A percentile compares a stretch with the other conserved stretches of the same genome.
phyloP scores from a whole-genome alignment of 805 yeast genomes.

The Cyberlindnera veronae region DNA sequence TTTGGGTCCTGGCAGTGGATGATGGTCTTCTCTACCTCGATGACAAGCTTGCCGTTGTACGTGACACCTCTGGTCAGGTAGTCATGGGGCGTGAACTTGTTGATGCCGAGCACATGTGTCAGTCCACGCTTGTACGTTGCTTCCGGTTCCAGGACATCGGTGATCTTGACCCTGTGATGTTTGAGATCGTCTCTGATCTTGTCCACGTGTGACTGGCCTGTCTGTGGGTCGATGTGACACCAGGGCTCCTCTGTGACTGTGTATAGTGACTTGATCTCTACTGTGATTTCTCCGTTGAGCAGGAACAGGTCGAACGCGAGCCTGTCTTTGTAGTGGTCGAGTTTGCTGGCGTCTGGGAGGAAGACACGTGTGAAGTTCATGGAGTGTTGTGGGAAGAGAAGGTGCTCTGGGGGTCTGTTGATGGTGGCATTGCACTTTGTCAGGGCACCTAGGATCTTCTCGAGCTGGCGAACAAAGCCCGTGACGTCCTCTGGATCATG shows the following conservation, averaged over 20 bases:
- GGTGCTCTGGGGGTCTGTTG: slow-evolving; percentile 49
- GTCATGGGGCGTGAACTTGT: slow-evolving; percentile 40
- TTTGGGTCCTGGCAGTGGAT: slow-evolving; percentile 68
- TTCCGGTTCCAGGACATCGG: slow-evolving; percentile 38
- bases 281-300: slow-evolving; percentile 57
- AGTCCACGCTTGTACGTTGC: slow-evolving; percentile 31
- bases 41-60: slow-evolving; percentile 55
- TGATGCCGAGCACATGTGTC: slow-evolving; percentile 31
- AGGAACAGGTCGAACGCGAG: slow-evolving; percentile 56
- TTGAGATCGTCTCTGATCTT: slow-evolving; percentile 51
- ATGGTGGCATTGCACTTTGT: slow-evolving; percentile 34
- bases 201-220: slow-evolving; percentile 56
- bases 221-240: slow-evolving; percentile 45
- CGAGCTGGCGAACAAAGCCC: slow-evolving; percentile 14
- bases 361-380: slow-evolving; percentile 38
- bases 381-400: slow-evolving; percentile 57
- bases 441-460: slow-evolving; percentile 25
- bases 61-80: slow-evolving; percentile 63
- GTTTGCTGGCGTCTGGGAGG: slow-evolving; percentile 27
- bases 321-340: slow-evolving; percentile 32
- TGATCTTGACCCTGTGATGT: slow-evolving; percentile 37
- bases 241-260: slow-evolving; percentile 58
- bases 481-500: slow-evolving; percentile 9
- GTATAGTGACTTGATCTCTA: slow-evolving; percentile 53
- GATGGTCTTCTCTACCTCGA: slow-evolving; percentile 54